A percentile compares a stretch with the other conserved stretches of the same genome.
Conservation (phyloP, 1,139 yeast species). For the Yamadazyma songkhlaensis region DNA sequence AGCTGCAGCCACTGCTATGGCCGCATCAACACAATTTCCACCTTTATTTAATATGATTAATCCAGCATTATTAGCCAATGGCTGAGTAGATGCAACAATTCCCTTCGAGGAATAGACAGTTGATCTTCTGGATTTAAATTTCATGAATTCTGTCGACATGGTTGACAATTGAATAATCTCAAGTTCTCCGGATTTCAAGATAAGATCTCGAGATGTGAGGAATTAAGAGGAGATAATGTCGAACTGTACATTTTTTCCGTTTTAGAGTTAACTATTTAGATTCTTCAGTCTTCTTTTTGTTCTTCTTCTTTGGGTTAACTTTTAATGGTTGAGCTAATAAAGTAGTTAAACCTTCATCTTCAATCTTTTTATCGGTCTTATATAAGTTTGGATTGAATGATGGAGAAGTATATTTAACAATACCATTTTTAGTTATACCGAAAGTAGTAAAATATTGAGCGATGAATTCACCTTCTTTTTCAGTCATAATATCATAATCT, state of each 20-base stretch:
- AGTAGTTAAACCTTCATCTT: slow-evolving; percentile 49
- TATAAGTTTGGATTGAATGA: slow-evolving; percentile 48
- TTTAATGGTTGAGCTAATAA: slow-evolving; percentile 56
- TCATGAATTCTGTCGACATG: slow-evolving; percentile 18
- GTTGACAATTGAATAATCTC: neutral
- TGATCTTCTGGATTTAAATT: slow-evolving; percentile 63
- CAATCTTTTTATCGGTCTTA: slow-evolving; percentile 57
- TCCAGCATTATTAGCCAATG: slow-evolving; percentile 77
- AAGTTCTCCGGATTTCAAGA: neutral
- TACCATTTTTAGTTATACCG: slow-evolving; percentile 72
- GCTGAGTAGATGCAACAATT: slow-evolving; percentile 73
- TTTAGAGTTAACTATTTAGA: neutral
- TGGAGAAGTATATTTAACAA: slow-evolving; percentile 65
- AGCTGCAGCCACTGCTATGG: slow-evolving; percentile 77
- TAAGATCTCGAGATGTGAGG: neutral
- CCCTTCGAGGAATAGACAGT: slow-evolving; percentile 76
- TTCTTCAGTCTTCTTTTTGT: slow-evolving; percentile 23
- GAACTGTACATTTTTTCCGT: neutral
- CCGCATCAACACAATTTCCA: slow-evolving; percentile 81
- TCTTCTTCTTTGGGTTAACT: slow-evolving; percentile 51
- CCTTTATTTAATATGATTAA: slow-evolving; percentile 61
- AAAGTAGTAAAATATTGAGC: slow-evolving; percentile 79
- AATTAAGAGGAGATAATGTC: neutral
- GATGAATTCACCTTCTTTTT: slow-evolving; percentile 64
- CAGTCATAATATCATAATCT: slow-evolving; percentile 69